Conservation (phyloP, 1,284 basidiomycete genomes). For the Boletus subluridellus region DNA sequence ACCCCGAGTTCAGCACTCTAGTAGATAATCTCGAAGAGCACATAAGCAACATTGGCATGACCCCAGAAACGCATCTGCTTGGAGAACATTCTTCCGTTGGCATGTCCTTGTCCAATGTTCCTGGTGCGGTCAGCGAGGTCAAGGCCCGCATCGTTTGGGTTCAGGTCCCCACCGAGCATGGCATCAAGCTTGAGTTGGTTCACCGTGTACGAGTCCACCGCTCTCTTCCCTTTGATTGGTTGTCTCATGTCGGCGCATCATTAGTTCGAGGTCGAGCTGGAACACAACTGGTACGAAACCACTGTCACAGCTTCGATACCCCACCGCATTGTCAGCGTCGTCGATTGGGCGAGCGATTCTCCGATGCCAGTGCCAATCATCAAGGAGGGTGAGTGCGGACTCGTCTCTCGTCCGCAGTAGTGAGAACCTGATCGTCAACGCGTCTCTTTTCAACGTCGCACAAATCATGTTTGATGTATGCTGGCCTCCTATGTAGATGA, state of each 20-base stretch:
- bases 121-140: too few relatives aligned
- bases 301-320: constrained; percentile 61
- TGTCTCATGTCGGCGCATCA: background rate
- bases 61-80: constrained; percentile 35
- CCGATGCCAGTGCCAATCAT: constrained; percentile 33
- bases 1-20: constrained; percentile 44
- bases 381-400: constrained; percentile 20
- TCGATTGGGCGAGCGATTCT: constrained; percentile 37
- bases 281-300: constrained; percentile 82
- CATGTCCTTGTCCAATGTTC: constrained; percentile 46
- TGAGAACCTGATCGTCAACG: background rate
- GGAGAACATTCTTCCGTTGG: constrained; percentile 43
- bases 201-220: constrained; percentile 18
- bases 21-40: constrained; percentile 48
- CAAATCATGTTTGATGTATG: too few relatives aligned
- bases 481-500: background rate
- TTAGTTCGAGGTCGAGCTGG: constrained; percentile 81
- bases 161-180: too few relatives aligned
- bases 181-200: too few relatives aligned
- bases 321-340: constrained; percentile 71
- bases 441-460: too few relatives aligned
- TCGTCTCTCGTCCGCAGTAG: background rate
- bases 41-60: constrained; percentile 47
- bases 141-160: too few relatives aligned
- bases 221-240: too few relatives aligned